Evolutionary conservation across 2,329 filamentous ascomycete genomes (phyloP), one percentile per base, ranked within the genome.

Genomic region (Beauveria caledonica): DNA sequence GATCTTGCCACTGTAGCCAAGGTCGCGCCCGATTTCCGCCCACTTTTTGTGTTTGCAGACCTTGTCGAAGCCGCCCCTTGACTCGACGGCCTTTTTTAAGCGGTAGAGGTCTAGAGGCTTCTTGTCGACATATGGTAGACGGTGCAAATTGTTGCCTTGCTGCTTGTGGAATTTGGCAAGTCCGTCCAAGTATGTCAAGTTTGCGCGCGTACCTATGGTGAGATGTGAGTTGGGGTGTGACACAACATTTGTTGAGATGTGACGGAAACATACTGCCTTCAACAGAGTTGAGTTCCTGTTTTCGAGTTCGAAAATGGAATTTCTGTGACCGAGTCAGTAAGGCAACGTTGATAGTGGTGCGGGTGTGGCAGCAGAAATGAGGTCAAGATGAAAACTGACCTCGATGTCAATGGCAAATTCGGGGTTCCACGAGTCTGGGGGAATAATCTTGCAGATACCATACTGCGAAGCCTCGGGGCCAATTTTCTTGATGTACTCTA

Each of bases 11-110:
- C 93, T 97, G 75, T 99, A 99, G 59, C 94, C 94, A 52, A 99
- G 78, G 71, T 97, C 94, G 69, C 94, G 86, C 39, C 94, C 94
- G 67, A 99, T 97, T 73, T 99, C 94, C 17, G 94, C 94, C 94
- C 94, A 99, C 77, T 97, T 97, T 77, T 99, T 99, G 60, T 88
- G 82, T 74, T 96, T 97, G 81, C 94, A 99, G 49, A 99, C 94
- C 70, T 90, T 90, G 60, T 97, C 92, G 68, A 99, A 99, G 3
- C 94, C 94, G 51, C 94, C 94, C 63, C 94, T 86, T 33, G 90
- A 88, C 71, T 97, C 94, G 40, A 99, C 94, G 1, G 93, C 93
- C 71, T 97, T 97, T 74, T 97, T 97, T 62, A 99, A 78, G 68
- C 93, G 91, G 76, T 96, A 99, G 17, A 99, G 80, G 70, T 99